Evolutionary conservation across 2,329 filamentous ascomycete species (phyloP), one percentile per base, ranked within the genome.

Genomic region (Bipolaris oryzae): DNA sequence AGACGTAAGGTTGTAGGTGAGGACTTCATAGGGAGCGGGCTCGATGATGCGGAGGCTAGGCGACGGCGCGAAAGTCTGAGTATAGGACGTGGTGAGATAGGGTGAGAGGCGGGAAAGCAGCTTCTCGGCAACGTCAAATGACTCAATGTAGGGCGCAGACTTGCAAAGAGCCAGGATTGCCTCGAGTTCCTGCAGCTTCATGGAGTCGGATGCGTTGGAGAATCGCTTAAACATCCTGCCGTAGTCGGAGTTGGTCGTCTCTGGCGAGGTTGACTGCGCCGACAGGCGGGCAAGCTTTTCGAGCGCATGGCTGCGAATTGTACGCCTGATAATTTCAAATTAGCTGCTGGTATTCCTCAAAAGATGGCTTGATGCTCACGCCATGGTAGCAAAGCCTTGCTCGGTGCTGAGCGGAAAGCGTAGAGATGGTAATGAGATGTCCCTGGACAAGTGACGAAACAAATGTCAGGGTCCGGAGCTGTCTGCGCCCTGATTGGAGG

Each of bases 101-200:
- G 89, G 89, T 7, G 88, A 85, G 38, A 99, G 80, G 66, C 96
- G 92, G 33, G 84, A 82, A n/a, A 88, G 85, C 37, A 99, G 85
- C 68, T 87, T 89, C 68, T 90, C 86, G 25, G 92, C 93, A 71
- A 90, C 89, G 58, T 91, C 86, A 39, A 80, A 76, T 43, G 86
- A 87, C 50, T 87, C 83, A 23, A 98, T 83, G 21, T 87, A 84
- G 3, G 92, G 89, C 3, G 93, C 91, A 50, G 94, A 91, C 78
- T 93, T 94, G 81, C 94, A 98, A 23, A 99, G 83, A 41, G 95
- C 92, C 23, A 98, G 80, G 23, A 99, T 84, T 50, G 96, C 90
- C 76, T 99, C 94, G 66, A 96, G 89, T 81, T 99, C 96, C 69
- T 91, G 88, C 51, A 93, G 87, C 50, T 88, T 91, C 92, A 61